These are phyloP conservation scores for Umbilicus rupestris DNA, from an alignment of 164 flowering plant species.

Conservation along the genomic window DNA sequence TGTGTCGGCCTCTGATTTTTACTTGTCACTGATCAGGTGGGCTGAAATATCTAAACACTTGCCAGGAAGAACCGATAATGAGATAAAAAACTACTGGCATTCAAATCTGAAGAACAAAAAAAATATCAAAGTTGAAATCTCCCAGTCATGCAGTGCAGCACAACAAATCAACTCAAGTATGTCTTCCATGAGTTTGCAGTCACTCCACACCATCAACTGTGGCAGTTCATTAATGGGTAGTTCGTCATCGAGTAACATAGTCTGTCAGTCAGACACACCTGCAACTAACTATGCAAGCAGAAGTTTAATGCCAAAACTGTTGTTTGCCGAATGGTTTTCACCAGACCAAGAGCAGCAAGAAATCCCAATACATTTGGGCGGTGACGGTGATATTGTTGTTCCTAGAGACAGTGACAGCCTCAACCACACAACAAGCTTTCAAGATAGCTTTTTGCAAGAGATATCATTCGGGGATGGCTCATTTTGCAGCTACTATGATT, in stretches of 20 bases:
- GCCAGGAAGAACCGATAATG: conserved; percentile 9
- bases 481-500: neutral
- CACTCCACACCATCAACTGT: conserved; percentile 13
- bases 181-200: conserved; percentile 11
- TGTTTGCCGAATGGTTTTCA: conserved; percentile 68
- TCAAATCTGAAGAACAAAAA: conserved; percentile 16
- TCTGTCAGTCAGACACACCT: neutral
- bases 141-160: neutral
- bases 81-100: conserved; percentile 4
- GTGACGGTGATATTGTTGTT: too few relatives aligned
- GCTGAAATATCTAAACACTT: conserved; percentile 3
- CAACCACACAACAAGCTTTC: neutral
- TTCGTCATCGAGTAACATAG: neutral
- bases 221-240: conserved; percentile 1
- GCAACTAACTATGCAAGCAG: conserved; percentile 2
- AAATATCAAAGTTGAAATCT: neutral
- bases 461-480: neutral
- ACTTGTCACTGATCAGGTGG: conserved; percentile 5
- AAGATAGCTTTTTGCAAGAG: neutral
- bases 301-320: conserved; percentile 39
- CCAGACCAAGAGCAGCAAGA: conserved; percentile 14
- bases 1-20: neutral
- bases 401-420: neutral
- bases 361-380: neutral
- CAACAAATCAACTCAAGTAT: conserved; percentile 21